These are phyloP conservation scores for Raphanus hybrid DNA, from an alignment of 441 rosid genomes.

Conservation along the genomic window DNA sequence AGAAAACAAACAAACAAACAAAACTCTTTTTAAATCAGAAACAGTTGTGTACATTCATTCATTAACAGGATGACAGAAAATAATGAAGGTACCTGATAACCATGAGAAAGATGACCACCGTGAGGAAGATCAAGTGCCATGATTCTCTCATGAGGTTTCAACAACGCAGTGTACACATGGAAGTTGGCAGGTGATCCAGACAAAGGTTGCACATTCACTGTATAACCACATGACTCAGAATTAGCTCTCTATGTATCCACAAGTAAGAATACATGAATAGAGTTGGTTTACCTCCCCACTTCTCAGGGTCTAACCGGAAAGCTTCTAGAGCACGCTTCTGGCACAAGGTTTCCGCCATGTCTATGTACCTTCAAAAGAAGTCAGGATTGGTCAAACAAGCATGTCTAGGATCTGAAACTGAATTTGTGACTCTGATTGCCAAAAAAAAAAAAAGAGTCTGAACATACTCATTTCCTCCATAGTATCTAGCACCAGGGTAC, in stretches of 20 bases:
- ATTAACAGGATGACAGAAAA: background rate
- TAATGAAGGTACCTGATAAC: constrained; percentile 74
- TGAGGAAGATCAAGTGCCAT: constrained; percentile 99
- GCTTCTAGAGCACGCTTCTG: constrained; percentile 95
- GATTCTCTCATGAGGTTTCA: constrained; percentile 98
- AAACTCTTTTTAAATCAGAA: background rate
- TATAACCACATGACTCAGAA: constrained; percentile 42
- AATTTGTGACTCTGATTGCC: background rate
- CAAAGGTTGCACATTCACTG: constrained; percentile 95
- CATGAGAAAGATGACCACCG: constrained; percentile 99
- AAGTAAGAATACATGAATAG: constrained; percentile 4
- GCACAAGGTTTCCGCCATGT: constrained; percentile 91
- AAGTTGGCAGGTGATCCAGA: constrained; percentile 98
- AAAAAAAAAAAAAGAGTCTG: no score
- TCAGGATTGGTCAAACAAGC: background rate
- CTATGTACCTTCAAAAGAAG: constrained; percentile 64
- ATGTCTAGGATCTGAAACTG: constrained; percentile 19
- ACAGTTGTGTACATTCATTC: background rate
- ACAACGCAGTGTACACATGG: constrained; percentile 91
- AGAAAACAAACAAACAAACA: background rate
- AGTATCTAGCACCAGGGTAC: constrained; percentile 95
- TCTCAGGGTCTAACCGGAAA: constrained; percentile 84
- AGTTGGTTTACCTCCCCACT: constrained; percentile 82
- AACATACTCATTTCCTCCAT: constrained; percentile 92
- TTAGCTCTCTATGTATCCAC: background rate